These are phyloP conservation scores for Parmales sp. DNA, from an alignment of 108 stramenopile genomes.

Conservation along the genomic window DNA sequence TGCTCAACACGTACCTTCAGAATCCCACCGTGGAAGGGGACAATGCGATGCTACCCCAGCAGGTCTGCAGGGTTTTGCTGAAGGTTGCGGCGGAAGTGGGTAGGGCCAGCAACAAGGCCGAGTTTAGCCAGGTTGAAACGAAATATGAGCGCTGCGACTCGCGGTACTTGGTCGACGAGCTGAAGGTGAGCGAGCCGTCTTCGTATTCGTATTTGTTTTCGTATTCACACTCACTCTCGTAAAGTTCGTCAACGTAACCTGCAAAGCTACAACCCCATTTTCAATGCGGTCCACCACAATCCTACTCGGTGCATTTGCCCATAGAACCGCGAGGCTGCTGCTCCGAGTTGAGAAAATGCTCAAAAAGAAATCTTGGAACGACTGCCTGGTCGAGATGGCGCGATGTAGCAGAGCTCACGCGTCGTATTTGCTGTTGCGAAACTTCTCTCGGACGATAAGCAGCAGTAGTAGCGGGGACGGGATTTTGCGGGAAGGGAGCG, in stretches of 20 bases:
- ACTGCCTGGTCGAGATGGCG: conserved; percentile 59
- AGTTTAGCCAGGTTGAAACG: no score
- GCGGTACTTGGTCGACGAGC: conserved; percentile 36
- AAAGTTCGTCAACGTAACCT: no score
- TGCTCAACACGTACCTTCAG: conserved; percentile 77
- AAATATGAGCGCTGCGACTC: conserved; percentile 36
- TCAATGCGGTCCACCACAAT: no score
- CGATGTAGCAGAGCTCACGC: conserved; percentile 65
- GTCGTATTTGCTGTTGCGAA: conserved; percentile 52
- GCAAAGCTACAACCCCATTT: no score
- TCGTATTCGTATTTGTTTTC: no score
- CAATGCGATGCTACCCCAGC: conserved; percentile 84
- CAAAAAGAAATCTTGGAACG: conserved; percentile 77
- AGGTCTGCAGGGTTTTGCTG: conserved; percentile 69
- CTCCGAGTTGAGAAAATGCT: no score
- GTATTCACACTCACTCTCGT: no score
- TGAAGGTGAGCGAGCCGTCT: conserved; percentile 15
- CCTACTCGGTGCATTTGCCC: conserved; percentile 50
- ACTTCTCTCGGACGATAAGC: conserved; percentile 54
- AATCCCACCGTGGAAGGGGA: conserved; percentile 86
- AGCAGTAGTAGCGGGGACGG: conserved; percentile 17
- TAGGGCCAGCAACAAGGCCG: background rate
- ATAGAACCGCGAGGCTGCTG: conserved; percentile 59
- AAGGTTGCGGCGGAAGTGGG: conserved; percentile 59
- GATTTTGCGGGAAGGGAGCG: conserved; percentile 29